phyloP scores from a whole-genome alignment of 2,329 filamentous ascomycete genomes.

The Microsporum canis region DNA sequence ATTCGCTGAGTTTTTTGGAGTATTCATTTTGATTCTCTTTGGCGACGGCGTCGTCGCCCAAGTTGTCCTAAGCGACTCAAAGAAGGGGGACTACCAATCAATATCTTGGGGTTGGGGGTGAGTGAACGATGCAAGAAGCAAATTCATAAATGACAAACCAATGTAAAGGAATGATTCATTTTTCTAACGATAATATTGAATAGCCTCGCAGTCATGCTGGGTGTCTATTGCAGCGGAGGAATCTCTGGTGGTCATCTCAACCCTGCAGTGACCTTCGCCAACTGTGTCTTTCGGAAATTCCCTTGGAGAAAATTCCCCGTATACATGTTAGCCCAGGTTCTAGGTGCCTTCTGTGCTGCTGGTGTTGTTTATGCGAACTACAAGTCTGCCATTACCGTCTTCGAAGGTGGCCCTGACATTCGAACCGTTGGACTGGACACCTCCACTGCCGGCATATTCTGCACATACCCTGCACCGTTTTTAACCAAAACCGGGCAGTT shows the following conservation, averaged over 20 bases:
- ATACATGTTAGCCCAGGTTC: conserved; percentile 54
- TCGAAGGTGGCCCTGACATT: conserved; percentile 47
- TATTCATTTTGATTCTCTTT: conserved; percentile 57
- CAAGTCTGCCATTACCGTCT: conserved; percentile 51
- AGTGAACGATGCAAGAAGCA: conserved; percentile 13
- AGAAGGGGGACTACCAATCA: conserved; percentile 40
- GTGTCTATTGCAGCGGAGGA: conserved; percentile 49
- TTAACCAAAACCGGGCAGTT: conserved; percentile 57
- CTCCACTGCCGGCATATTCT: conserved; percentile 59
- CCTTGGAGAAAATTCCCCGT: conserved; percentile 59
- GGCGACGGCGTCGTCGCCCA: conserved; percentile 62
- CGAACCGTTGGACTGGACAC: conserved; percentile 51
- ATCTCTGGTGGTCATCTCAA: conserved; percentile 55
- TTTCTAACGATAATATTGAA: not conserved
- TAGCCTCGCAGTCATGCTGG: conserved; percentile 56
- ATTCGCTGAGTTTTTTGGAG: conserved; percentile 57
- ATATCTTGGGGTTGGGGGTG: conserved; percentile 43
- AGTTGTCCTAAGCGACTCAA: conserved; percentile 46
- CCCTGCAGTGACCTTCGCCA: conserved; percentile 58
- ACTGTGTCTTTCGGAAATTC: conserved; percentile 56
- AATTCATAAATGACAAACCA: conserved; percentile 4
- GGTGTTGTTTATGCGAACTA: conserved; percentile 54
- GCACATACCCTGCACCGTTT: conserved; percentile 54
- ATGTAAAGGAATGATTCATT: not conserved
- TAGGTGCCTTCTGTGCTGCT: conserved; percentile 55